Evolutionary conservation across 1,139 yeast genomes (phyloP).

Genomic region (Yamadazyma pseudoaaseri): DNA sequence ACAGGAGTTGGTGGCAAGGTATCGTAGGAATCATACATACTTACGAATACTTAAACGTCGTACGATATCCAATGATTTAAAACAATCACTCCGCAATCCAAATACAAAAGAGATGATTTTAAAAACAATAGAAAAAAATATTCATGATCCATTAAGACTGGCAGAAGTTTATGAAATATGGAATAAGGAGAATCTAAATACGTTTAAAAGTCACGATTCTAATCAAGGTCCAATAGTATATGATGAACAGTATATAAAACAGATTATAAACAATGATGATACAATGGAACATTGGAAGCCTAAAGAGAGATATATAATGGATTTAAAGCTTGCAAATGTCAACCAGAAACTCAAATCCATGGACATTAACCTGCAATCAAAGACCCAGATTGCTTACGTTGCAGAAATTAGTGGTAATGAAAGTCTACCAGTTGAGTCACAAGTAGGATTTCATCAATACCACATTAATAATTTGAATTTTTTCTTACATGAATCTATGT

Average conservation of each 20-base stretch:
- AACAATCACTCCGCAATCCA: conserved; percentile 12
- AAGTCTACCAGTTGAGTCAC: conserved; percentile 5
- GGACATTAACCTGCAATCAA: not conserved
- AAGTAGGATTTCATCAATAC: conserved; percentile 15
- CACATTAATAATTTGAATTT: conserved; percentile 33
- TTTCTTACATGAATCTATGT: conserved; percentile 37
- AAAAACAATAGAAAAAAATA: conserved; percentile 16
- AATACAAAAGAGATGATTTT: conserved; percentile 15
- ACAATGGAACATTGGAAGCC: not conserved
- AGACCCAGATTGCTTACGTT: conserved; percentile 5
- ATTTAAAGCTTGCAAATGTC: conserved; percentile 11
- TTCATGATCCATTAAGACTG: conserved; percentile 21
- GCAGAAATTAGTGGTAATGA: conserved; percentile 9
- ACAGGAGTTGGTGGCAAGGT: conserved; percentile 2
- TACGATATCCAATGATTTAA: conserved; percentile 9
- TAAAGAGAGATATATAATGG: not conserved
- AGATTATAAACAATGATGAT: not conserved
- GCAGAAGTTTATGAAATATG: conserved; percentile 32
- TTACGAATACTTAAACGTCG: conserved; percentile 6
- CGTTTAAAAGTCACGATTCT: conserved; percentile 4
- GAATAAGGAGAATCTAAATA: conserved; percentile 6
- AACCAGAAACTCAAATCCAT: not conserved
- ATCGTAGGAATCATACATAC: conserved; percentile 5
- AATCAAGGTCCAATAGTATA: conserved; percentile 1
- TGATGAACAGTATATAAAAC: not conserved